Percentiles rank a stretch among this genome's conserved stretches.
Evolutionary conservation across 805 yeast species (phyloP).

Genomic region (Cyberlindnera sargentensis): DNA sequence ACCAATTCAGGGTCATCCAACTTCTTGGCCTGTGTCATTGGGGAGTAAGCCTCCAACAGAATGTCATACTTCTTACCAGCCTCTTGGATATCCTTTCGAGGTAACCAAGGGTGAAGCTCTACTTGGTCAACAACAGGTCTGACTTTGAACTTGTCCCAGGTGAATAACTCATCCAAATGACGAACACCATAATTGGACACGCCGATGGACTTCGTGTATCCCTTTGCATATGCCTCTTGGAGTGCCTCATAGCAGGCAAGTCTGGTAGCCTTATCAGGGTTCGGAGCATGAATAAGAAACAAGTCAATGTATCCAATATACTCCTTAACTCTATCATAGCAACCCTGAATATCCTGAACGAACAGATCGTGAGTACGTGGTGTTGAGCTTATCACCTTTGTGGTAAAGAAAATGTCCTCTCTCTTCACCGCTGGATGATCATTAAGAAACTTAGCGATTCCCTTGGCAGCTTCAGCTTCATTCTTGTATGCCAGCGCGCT

Average conservation of each 20-base stretch:
- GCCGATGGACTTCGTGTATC: conserved; percentile 61
- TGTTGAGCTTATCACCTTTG: conserved; percentile 14
- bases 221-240: conserved; percentile 65
- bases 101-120: conserved; percentile 23
- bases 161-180: conserved; percentile 56
- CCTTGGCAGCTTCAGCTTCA: conserved; percentile 16
- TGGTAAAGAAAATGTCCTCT: conserved; percentile 20
- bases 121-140: conserved; percentile 74
- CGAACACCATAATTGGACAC: conserved; percentile 68
- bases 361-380: conserved; percentile 8
- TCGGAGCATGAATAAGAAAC: conserved; percentile 61
- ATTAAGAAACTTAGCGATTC: conserved; percentile 17
- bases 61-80: conserved; percentile 16
- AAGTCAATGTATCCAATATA: conserved; percentile 60
- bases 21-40: conserved; percentile 19
- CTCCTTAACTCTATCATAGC: conserved; percentile 42
- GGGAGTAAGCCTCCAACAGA: conserved; percentile 19
- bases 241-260: conserved; percentile 64
- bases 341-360: conserved; percentile 38
- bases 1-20: conserved; percentile 16
- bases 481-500: conserved; percentile 16
- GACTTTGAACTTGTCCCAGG: conserved; percentile 46
- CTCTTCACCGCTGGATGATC: conserved; percentile 17
- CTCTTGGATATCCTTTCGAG: conserved; percentile 19
- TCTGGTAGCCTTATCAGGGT: conserved; percentile 39